Conservation (phyloP, 1,284 basidiomycete species). For the Neonothopanus nambi region DNA sequence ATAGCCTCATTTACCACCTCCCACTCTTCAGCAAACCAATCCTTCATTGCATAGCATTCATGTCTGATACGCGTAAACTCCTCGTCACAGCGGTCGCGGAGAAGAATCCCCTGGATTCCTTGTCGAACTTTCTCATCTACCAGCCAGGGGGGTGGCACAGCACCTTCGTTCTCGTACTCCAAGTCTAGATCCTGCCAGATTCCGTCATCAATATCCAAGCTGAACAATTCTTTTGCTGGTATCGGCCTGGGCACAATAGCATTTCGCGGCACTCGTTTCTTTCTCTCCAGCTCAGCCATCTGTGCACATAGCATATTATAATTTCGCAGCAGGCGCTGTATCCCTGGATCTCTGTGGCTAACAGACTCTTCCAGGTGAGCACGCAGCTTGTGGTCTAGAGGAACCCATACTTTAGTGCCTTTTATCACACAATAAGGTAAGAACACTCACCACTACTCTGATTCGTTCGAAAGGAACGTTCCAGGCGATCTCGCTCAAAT, state of each 20-base stretch:
- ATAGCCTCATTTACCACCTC: too few relatives aligned
- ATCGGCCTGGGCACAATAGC: neutral
- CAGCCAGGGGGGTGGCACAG: conserved; percentile 5
- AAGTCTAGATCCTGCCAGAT: conserved; percentile 10
- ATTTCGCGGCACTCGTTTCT: neutral
- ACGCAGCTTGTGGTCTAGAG: neutral
- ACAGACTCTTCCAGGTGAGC: neutral
- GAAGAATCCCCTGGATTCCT: conserved; percentile 10
- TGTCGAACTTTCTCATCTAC: conserved; percentile 5
- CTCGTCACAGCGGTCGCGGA: neutral
- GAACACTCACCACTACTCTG: too few relatives aligned
- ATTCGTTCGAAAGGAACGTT: too few relatives aligned
- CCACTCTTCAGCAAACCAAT: neutral
- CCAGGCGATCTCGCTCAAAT: conserved; percentile 5
- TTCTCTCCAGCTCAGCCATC: neutral
- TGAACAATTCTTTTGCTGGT: neutral
- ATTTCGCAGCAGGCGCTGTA: neutral
- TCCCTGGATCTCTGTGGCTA: neutral
- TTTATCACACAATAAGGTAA: too few relatives aligned
- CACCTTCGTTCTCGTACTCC: neutral
- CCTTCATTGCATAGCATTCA: neutral
- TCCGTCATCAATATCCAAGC: neutral
- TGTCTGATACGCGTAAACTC: neutral
- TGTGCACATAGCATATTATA: neutral
- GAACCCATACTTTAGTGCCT: too few relatives aligned